Conservation (phyloP, 345 rosid genomes). For the Geranium rotundifolium region DNA sequence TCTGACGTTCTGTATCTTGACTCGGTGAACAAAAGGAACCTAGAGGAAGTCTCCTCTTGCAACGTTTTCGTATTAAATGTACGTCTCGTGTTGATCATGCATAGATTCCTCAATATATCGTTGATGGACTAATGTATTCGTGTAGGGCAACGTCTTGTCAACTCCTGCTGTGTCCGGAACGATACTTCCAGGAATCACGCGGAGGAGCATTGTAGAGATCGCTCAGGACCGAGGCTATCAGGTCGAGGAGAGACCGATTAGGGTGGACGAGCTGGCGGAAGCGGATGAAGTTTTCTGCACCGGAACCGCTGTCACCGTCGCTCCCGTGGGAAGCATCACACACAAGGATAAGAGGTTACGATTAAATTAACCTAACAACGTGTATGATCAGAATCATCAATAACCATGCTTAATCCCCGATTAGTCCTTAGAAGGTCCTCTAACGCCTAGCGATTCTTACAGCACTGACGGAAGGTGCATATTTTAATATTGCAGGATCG, state of each 20-base stretch:
- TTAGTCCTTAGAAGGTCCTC: too few species aligned
- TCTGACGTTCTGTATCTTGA: constrained; percentile 86
- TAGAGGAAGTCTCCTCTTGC: constrained; percentile 85
- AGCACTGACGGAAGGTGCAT: neutral
- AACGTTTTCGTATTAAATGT: constrained; percentile 81
- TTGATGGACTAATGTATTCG: too few species aligned
- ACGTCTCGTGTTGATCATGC: neutral
- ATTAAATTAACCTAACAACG: too few species aligned
- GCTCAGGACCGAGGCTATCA: constrained; percentile 31
- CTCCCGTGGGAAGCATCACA: constrained; percentile 34
- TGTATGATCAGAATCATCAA: too few species aligned
- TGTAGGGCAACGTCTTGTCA: constrained; percentile 22
- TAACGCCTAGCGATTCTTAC: too few species aligned
- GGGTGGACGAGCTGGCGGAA: constrained; percentile 28
- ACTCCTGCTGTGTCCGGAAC: constrained; percentile 29
- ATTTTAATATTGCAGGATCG: constrained; percentile 8
- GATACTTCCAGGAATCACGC: constrained; percentile 30
- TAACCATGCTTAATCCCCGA: too few species aligned
- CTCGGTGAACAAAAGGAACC: constrained; percentile 37
- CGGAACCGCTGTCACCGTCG: constrained; percentile 47
- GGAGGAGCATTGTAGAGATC: constrained; percentile 28
- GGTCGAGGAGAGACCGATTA: constrained; percentile 31
- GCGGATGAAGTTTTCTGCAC: constrained; percentile 54
- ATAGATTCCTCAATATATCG: too few species aligned
- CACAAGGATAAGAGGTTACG: constrained; percentile 31